Evolutionary conservation across 306 rosid species (phyloP), one percentile per base, ranked within the genome.

Genomic region (Vigna trinervia): DNA sequence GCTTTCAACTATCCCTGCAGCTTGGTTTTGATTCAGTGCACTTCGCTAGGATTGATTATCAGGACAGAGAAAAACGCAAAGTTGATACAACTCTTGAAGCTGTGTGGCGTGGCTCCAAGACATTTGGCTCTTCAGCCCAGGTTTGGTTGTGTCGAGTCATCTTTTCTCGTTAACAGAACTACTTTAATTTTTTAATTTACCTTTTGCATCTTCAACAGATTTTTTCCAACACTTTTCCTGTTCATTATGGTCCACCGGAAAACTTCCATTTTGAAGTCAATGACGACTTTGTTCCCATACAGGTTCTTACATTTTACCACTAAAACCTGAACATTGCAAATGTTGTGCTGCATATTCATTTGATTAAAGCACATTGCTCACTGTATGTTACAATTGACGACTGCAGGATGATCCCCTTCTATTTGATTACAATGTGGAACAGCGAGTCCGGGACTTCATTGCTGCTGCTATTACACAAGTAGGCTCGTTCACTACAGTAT

Each of bases 1-100:
- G 39, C n/a, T 23, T 58, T 26, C n/a, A 8, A 26, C 28, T 26
- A 26, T 59, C 11, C 19, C 43, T 60, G 43, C 43, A 60, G 66
- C 66, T 60, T 60, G 66, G 66, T 7, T 30, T 60, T 60, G 66
- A 60, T 11, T 60, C 66, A 30, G 10, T 60, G 17, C 66, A 60
- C 66, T 60, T 60, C 20, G 66, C 66, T 30, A 60, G 66, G 66
- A 60, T 60, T 30, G 66, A 60, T 60, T 30, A 30, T 60, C 66
- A 60, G 43, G 66, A 60, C 66, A 60, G 66, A 60, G 43, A 19
- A 13, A 60, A 60, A 19, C 66, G 66, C 22, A 60, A 2, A 60
- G 12, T 30, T 60, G 66, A 60, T 30, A 60, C 6, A 30, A 30
- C 66, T 30, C 66, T 60, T 30, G 66, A 60, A 30, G 66, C 14